phyloP scores from a whole-genome alignment of 2,329 filamentous ascomycete species.

The Microdochium bolleyi region DNA sequence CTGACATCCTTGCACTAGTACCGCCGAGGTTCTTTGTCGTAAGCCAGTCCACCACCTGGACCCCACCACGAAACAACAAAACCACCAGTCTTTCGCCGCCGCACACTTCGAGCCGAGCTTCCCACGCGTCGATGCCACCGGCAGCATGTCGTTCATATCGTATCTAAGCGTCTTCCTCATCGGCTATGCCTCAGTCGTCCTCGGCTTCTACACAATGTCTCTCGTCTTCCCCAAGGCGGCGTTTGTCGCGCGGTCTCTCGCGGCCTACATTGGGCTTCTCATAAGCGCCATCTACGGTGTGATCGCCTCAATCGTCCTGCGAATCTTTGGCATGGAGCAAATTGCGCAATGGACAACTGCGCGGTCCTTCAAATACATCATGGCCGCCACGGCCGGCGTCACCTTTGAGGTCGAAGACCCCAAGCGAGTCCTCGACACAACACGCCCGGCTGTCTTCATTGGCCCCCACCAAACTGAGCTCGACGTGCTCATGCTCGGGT shows the following conservation, averaged over 20 bases:
- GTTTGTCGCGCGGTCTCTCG: conserved; percentile 63
- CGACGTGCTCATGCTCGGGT: conserved; percentile 84
- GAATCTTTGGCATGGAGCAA: conserved; percentile 62
- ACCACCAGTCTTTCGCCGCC: neutral
- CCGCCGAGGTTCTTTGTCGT: neutral
- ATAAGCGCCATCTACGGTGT: conserved; percentile 65
- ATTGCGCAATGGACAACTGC: conserved; percentile 81
- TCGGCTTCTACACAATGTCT: conserved; percentile 56
- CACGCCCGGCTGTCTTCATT: conserved; percentile 80
- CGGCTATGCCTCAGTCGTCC: conserved; percentile 41
- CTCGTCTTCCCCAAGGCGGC: conserved; percentile 48
- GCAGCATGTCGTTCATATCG: conserved; percentile 26
- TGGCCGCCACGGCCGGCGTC: conserved; percentile 69
- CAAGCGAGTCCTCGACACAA: conserved; percentile 50
- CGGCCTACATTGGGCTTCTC: conserved; percentile 55
- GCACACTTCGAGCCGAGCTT: neutral
- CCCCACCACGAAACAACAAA: neutral
- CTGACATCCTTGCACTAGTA: neutral
- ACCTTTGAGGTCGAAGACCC: conserved; percentile 68
- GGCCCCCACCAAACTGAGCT: conserved; percentile 96
- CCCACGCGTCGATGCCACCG: neutral
- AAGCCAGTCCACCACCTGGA: neutral
- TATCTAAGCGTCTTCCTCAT: conserved; percentile 24
- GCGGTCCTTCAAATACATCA: conserved; percentile 71
- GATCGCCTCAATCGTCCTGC: conserved; percentile 62